These are phyloP conservation scores for Tulasnella sp. DNA, from an alignment of 768 basidiomycete species.

Conservation along the genomic window DNA sequence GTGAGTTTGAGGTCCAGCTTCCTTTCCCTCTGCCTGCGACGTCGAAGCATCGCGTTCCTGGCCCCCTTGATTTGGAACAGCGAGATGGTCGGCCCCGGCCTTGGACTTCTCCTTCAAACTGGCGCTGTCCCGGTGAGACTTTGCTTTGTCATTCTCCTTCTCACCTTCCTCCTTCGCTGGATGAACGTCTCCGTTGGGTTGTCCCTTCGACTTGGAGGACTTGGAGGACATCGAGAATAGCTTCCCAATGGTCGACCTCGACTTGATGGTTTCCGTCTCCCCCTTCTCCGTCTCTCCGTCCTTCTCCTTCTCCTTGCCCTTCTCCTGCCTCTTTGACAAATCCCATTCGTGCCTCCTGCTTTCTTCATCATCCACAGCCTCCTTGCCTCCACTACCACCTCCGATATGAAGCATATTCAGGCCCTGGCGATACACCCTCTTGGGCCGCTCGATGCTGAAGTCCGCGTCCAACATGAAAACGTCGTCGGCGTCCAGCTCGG, in stretches of 20 bases:
- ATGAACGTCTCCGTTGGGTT: background rate
- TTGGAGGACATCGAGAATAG: background rate
- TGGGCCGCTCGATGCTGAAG: conserved; percentile 87
- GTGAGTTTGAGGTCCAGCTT: background rate
- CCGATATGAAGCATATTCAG: conserved; percentile 53
- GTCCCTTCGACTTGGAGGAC: background rate
- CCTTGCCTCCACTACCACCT: conserved; percentile 25
- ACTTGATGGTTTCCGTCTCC: conserved; percentile 8
- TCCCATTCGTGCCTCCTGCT: conserved; percentile 18
- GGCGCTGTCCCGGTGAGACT: background rate
- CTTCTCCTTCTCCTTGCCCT: conserved; percentile 15
- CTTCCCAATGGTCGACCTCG: conserved; percentile 10
- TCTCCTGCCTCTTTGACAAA: background rate
- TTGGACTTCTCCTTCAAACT: background rate
- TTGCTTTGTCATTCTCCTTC: background rate
- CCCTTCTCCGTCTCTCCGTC: conserved; percentile 12
- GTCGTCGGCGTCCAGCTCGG: conserved; percentile 87
- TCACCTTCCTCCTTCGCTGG: background rate
- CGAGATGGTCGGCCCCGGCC: background rate
- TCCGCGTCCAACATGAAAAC: conserved; percentile 89
- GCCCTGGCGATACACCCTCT: conserved; percentile 81
- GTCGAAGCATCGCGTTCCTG: background rate
- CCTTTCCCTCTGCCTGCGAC: background rate
- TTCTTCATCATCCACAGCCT: conserved; percentile 23
- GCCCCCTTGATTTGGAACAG: background rate